Conservation (phyloP, 2,329 filamentous ascomycete species). For the Xylaria sp. region DNA sequence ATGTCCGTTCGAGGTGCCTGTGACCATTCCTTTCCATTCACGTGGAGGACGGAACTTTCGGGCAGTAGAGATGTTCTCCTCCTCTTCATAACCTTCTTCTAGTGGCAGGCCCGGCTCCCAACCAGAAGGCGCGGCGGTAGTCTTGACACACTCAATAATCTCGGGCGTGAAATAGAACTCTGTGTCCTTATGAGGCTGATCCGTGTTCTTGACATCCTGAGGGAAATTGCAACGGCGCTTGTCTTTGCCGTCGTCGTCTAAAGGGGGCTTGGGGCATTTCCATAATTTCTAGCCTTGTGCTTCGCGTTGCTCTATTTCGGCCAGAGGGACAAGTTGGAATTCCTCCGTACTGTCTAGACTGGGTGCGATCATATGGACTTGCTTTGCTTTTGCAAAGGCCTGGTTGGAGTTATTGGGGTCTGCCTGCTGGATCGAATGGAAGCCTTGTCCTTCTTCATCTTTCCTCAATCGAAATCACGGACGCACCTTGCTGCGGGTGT, state of each 20-base stretch:
- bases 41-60: background rate
- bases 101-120: background rate
- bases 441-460: too few species aligned
- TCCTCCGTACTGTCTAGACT: background rate
- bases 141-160: background rate
- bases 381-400: background rate
- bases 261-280: background rate
- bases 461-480: too few species aligned
- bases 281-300: background rate
- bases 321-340: background rate
- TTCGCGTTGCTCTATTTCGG: background rate
- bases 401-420: too few species aligned
- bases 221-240: background rate
- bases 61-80: background rate
- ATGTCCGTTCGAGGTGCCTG: background rate
- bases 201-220: background rate
- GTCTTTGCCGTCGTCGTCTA: background rate
- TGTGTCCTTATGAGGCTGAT: background rate
- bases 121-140: background rate
- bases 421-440: too few species aligned
- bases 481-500: too few species aligned
- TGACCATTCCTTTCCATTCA: background rate
- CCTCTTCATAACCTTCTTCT: background rate
- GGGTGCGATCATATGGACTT: background rate
- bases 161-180: background rate